Evolutionary conservation across 495 filamentous ascomycete genomes (phyloP), one percentile per base, ranked within the genome.

Genomic region (Aspergillus leporis): DNA sequence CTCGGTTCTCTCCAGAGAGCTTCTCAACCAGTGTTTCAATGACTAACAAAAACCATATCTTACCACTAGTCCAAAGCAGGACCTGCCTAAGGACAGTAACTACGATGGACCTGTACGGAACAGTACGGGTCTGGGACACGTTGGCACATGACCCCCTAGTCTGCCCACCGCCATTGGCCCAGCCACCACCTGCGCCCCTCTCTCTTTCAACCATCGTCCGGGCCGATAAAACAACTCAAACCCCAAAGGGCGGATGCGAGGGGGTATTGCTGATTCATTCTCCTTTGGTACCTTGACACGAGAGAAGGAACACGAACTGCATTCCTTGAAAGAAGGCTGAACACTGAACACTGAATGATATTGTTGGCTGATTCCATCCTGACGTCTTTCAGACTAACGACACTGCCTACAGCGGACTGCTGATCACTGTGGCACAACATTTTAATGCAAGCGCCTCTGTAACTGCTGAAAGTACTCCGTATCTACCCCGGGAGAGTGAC

Each of bases 121-220:
- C 61, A 67, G 61, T 36, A 61, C 59, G 59, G 52, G 34, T 51
- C 54, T 21, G 21, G 54, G 18, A 49, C 18, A 25, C 21, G 19
- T 18, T 31, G 49, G 59, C 66, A 68, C 66, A 63, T 68, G 66
- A 68, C 66, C 62, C 41, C 10, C 40, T 13, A 12, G 19, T n/a
- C 19, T 51, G 23, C 7, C 53, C 28, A 28, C 36, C 34, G 50
- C 55, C 47, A 71, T 71, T 71, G 68, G 68, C 46, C 68, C 68
- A 71, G 66, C 68, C 68, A 56, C 68, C 65, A 55, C 34, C 51
- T 34, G 55, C 55, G 46, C 60, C 53, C 55, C 52, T 60, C 61
- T 51, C 43, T 47, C 56, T 46, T 31, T 53, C 50, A n/a, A 21
- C 34, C 38, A 34, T 51, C 52, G 34, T 19, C 22, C 45, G 32